A percentile compares a stretch with the other conserved stretches of the same genome.
These are phyloP conservation scores for Umbelopsis isabellina DNA, from an alignment of 192 early-diverging fungal species.

Conservation along the genomic window DNA sequence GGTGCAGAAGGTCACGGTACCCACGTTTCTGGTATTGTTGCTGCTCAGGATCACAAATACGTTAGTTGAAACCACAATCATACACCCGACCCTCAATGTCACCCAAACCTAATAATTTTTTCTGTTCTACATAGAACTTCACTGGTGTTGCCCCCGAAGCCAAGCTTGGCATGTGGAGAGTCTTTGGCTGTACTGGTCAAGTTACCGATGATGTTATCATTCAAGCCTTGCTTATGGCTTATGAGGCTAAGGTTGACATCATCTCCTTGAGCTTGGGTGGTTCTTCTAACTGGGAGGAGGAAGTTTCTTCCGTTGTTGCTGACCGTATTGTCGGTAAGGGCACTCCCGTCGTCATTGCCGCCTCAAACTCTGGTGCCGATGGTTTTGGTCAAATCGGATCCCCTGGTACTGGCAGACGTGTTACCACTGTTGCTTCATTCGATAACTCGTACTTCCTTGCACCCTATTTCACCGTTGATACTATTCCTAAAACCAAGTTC, in stretches of 20 bases:
- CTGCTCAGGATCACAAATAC: conserved; percentile 45
- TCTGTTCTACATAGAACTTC: conserved; percentile 39
- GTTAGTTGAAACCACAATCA: conserved; percentile 25
- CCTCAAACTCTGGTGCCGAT: conserved; percentile 67
- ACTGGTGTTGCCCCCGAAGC: conserved; percentile 70
- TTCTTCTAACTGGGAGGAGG: conserved; percentile 61
- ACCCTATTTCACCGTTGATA: conserved; percentile 35
- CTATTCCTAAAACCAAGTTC: background rate
- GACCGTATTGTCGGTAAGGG: conserved; percentile 45
- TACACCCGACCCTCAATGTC: background rate
- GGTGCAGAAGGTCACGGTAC: conserved; percentile 63
- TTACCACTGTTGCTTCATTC: conserved; percentile 61
- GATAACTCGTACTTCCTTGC: conserved; percentile 47
- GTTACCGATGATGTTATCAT: conserved; percentile 75
- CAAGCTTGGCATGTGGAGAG: conserved; percentile 77
- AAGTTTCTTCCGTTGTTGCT: conserved; percentile 61
- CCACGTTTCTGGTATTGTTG: conserved; percentile 67
- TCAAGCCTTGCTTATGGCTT: conserved; percentile 73
- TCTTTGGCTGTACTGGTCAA: conserved; percentile 78
- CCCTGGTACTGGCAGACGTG: conserved; percentile 57
- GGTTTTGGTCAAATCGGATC: conserved; percentile 64
- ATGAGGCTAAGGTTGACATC: conserved; percentile 66
- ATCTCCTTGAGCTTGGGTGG: conserved; percentile 88
- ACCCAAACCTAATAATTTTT: conserved; percentile 6
- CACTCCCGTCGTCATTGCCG: conserved; percentile 57